These are phyloP conservation scores for Coccomyxa sp. DNA, from an alignment of 139 green algal genomes.

Conservation along the genomic window DNA sequence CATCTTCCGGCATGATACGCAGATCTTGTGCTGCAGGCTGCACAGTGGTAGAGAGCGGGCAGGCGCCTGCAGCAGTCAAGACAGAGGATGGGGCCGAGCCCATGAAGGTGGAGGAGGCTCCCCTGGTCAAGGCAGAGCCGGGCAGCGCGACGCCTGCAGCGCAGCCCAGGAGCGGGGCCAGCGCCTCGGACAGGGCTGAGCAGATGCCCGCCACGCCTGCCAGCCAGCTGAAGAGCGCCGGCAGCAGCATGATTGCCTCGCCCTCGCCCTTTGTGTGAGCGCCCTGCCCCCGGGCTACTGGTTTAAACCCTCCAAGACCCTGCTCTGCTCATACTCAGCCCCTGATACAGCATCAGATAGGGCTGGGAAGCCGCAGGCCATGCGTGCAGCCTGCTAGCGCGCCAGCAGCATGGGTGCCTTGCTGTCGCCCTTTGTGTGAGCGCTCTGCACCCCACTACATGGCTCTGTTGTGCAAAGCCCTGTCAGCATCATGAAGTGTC, in stretches of 20 bases:
- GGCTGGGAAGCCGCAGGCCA: too few species aligned
- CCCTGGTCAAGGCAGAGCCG: neutral
- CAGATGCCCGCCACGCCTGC: neutral
- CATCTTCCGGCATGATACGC: too few species aligned
- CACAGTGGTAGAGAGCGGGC: neutral
- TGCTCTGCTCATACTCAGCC: too few species aligned
- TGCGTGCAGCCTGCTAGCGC: too few species aligned
- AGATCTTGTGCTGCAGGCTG: neutral
- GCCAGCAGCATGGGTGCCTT: too few species aligned
- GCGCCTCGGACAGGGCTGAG: neutral
- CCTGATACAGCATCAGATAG: too few species aligned
- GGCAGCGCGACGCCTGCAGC: neutral
- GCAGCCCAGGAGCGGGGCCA: neutral
- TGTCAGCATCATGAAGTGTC: too few species aligned
- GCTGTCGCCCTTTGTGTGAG: too few species aligned
- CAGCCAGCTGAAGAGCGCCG: neutral
- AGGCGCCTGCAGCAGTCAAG: neutral
- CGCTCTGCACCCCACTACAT: too few species aligned
- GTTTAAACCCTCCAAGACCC: too few species aligned
- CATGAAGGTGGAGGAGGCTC: neutral
- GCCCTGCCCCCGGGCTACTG: neutral
- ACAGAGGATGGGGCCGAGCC: neutral
- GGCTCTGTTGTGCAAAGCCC: too few species aligned
- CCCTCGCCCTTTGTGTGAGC: slow-evolving; percentile 36
- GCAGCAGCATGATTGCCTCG: neutral